Evolutionary conservation across 2,329 filamentous ascomycete genomes (phyloP), one percentile per base, ranked within the genome.

Genomic region (Drechslerella dactyloides): DNA sequence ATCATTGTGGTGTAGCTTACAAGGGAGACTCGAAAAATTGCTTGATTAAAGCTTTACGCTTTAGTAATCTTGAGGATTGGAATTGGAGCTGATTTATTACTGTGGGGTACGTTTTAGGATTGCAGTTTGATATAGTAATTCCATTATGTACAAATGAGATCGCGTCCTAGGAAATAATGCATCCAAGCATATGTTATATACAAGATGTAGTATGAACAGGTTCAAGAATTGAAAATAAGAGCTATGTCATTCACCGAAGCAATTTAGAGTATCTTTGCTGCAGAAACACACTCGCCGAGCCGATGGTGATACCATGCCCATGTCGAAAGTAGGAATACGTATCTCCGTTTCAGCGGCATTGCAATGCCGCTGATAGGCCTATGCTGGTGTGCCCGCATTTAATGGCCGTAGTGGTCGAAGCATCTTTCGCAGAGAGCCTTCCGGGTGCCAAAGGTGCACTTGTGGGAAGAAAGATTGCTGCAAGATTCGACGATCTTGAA

Each of bases 401-500:
- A 70, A 54, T 70, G 59, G 10, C 52, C 42, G 42, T 48, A 65
- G 40, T 59, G 24, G 51, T 54, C 44, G 55, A 72, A 59, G 51
- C 59, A 65, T 50, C 62, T 53, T 51, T 72, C 68, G 68, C 68
- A 72, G 42, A 72, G 68, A 53, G 62, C 68, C 60, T 72, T 72
- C 40, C 58, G 10, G 50, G 21, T 53, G 42, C 68, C 68, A 17
- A 37, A 59, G 51, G 55, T 42, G 44, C 68, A 72, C 60, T 72
- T 64, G 56, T 72, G 68, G 37, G 68, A 72, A 27, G 68, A 72
- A 30, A 72, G 68, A 60, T 72, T 72, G 46, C 23, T 27, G 55
- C 68, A 72, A 53, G 68, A 65, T 21, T 72, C 68, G 35, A 72
- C 52, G 23, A 72, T 61, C 60, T 72, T 72, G 60, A 61, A 72